A percentile compares a stretch with the other conserved stretches of the same genome.
These are phyloP conservation scores for Colletotrichum tamarilloi DNA, from an alignment of 2,329 filamentous ascomycete genomes.

Conservation along the genomic window DNA sequence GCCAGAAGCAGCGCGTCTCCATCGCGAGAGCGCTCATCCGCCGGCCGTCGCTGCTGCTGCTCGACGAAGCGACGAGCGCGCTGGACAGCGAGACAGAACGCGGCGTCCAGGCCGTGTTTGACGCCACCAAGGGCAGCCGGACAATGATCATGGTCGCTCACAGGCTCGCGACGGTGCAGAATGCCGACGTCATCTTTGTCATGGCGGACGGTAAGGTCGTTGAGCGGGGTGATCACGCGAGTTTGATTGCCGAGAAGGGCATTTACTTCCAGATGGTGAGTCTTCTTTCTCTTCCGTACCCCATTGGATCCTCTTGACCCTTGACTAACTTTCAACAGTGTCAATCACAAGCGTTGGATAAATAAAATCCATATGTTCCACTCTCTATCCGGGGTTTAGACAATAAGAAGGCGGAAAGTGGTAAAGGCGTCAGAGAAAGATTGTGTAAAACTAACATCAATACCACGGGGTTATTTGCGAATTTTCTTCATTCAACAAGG, in stretches of 20 bases:
- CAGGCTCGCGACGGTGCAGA: constrained; percentile 53
- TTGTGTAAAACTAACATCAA: constrained; percentile 9
- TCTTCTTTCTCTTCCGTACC: neutral
- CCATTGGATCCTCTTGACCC: no score
- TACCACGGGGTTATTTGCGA: neutral
- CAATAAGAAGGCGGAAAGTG: neutral
- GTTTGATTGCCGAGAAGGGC: constrained; percentile 23
- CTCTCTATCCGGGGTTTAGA: neutral
- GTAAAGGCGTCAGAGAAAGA: constrained; percentile 13
- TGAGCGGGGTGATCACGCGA: constrained; percentile 41
- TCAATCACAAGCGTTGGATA: constrained; percentile 35
- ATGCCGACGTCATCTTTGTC: constrained; percentile 57
- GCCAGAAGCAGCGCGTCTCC: constrained; percentile 66
- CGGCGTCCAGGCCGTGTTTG: constrained; percentile 31
- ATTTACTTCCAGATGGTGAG: constrained; percentile 34
- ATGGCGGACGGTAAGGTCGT: constrained; percentile 54
- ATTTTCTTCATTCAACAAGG: neutral
- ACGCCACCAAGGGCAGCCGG: constrained; percentile 25
- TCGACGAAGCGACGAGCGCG: constrained; percentile 31
- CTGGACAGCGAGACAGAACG: constrained; percentile 34
- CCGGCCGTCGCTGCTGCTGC: constrained; percentile 13
- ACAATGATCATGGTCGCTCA: constrained; percentile 52
- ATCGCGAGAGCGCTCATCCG: constrained; percentile 46
- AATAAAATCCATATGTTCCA: neutral
- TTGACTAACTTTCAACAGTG: constrained; percentile 15